Conservation (phyloP, 1,284 basidiomycete species). For the Termitomyces sp. region DNA sequence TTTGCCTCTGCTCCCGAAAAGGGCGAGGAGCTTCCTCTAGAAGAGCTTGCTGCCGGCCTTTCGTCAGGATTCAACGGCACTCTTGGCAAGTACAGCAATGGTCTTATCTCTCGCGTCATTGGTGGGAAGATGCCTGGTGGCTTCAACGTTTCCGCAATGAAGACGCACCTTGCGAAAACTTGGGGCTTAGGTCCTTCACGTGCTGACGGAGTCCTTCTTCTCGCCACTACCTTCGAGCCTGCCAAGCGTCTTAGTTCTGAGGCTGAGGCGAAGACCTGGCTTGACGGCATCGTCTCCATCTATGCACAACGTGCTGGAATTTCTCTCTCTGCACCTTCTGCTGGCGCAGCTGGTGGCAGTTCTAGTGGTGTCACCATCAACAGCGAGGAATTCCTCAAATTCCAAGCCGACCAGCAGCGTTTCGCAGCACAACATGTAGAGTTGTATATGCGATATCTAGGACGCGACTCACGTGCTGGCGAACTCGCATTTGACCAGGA, state of each 20-base stretch:
- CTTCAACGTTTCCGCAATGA: conserved; percentile 94
- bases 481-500: conserved; percentile 87
- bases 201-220: conserved; percentile 86
- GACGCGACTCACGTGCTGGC: conserved; percentile 87
- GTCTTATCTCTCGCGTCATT: conserved; percentile 87
- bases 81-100: conserved; percentile 95
- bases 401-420: conserved; percentile 89
- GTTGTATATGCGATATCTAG: conserved; percentile 93
- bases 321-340: conserved; percentile 67
- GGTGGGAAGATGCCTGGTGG: conserved; percentile 98
- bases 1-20: conserved; percentile 94
- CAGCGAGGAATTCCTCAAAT: conserved; percentile 97
- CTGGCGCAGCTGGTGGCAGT: conserved; percentile 56
- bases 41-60: conserved; percentile 89
- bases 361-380: conserved; percentile 86
- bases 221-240: conserved; percentile 91
- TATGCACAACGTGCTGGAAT: conserved; percentile 91
- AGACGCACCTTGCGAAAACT: conserved; percentile 81
- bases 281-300: conserved; percentile 78
- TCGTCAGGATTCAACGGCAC: conserved; percentile 77
- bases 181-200: conserved; percentile 93
- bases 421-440: conserved; percentile 94
- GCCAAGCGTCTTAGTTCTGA: conserved; percentile 92
- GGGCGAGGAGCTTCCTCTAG: conserved; percentile 93
- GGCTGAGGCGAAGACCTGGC: conserved; percentile 89